Evolutionary conservation across 805 yeast species (phyloP), one percentile per base, ranked within the genome.

Genomic region (Debaryomyces castellii): DNA sequence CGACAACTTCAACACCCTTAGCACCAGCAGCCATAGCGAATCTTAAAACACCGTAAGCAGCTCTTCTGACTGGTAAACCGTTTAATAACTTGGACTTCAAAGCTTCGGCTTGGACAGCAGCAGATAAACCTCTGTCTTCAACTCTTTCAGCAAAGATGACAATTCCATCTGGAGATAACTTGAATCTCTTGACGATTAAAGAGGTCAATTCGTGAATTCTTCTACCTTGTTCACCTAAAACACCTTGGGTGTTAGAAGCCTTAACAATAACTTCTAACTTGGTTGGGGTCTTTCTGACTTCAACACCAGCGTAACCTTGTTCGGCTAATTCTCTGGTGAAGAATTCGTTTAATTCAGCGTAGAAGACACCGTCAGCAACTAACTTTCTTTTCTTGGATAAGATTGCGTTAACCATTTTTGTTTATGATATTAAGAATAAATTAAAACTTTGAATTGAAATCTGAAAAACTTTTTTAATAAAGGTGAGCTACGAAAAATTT

Each of bases 301-400:
- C 99, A 71, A 94, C 96, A 82, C 99, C 99, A 68, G 99, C 94
- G 85, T 94, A 94, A 75, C 99, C 99, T 81, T 94, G 97, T 83
- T 94, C 99, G 67, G 99, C 96, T 72, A 94, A 87, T 80, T 94
- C 99, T 83, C 99, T 92, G 85, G 97, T 89, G 90, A 94, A 94
- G 94, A 94, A 94, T 83, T 94, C 99, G 85, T 94, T 94, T 73
- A 94, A 82, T 83, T 94, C 99, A 78, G 99, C 99, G 96, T 86
- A 94, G 85, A 94, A 89, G 70, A 94, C 99, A 89, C 99, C 99
- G 85, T 94, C 99, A 78, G 97, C 97, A 74, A 94, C 98, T 73
- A 91, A 87, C 91, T 91, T 91, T 89, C 97, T 91, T 83, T 89
- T 92, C 82, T 89, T 89, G 71, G 98, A 92, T 62, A 72, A 68